These are phyloP conservation scores for Helotiales sp. DNA, from an alignment of 2,329 filamentous ascomycete species.

Conservation along the genomic window DNA sequence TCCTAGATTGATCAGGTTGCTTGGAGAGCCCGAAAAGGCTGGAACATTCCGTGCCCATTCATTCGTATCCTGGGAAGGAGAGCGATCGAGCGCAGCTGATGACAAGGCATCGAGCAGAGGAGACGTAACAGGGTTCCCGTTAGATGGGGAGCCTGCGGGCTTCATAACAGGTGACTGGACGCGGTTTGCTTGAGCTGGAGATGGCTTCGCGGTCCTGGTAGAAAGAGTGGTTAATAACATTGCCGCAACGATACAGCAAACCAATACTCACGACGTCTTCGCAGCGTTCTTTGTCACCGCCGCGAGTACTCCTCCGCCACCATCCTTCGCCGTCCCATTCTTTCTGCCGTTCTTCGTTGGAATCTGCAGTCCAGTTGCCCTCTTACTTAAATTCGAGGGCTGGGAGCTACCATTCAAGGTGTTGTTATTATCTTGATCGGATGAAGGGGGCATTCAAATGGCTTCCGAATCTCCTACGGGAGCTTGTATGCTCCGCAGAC, in stretches of 20 bases:
- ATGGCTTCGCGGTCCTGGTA: slow-evolving; percentile 34
- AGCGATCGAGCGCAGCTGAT: slow-evolving; percentile 36
- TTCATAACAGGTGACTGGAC: slow-evolving; percentile 39
- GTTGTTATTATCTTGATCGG: slow-evolving; percentile 41
- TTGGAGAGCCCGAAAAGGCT: slow-evolving; percentile 48
- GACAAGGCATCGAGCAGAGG: slow-evolving; percentile 42
- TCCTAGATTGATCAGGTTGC: slow-evolving; percentile 50
- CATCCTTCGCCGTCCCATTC: slow-evolving; percentile 44
- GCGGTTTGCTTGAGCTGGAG: slow-evolving; percentile 23
- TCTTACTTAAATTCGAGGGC: slow-evolving; percentile 36
- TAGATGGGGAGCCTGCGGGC: slow-evolving; percentile 31
- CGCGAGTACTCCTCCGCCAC: slow-evolving; percentile 37
- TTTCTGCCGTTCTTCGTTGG: slow-evolving; percentile 41
- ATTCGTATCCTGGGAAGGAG: slow-evolving; percentile 41
- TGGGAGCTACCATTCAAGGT: slow-evolving; percentile 31
- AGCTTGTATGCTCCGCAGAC: slow-evolving; percentile 16
- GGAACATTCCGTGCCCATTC: slow-evolving; percentile 53
- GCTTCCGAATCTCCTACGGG: slow-evolving; percentile 12
- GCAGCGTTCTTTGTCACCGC: slow-evolving; percentile 43
- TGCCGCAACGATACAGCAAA: background rate
- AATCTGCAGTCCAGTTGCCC: slow-evolving; percentile 37
- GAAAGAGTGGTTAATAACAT: slow-evolving; percentile 23
- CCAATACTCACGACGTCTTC: slow-evolving; percentile 40
- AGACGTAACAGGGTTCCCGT: slow-evolving; percentile 36
- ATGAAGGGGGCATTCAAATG: slow-evolving; percentile 46